Evolutionary conservation across 768 basidiomycete species (phyloP), one percentile per base, ranked within the genome.

Genomic region (Suillus clintonianus): DNA sequence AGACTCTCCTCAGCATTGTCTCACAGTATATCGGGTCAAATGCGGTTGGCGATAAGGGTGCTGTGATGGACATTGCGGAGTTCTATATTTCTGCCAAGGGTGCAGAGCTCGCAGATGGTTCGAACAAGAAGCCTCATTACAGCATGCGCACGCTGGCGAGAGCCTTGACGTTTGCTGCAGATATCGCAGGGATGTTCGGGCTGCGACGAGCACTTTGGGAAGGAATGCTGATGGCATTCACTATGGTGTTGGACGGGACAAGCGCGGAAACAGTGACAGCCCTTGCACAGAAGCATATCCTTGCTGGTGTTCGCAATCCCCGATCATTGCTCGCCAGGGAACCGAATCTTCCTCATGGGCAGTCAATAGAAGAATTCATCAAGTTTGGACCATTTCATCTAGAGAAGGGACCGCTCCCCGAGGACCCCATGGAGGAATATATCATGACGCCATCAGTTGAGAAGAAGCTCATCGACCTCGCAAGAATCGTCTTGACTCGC

Each of bases 161-260:
- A 58, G 94, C 95, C 0, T 80, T 99, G 56, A 92, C 87, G 0
- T 99, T 97, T 75, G 91, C 95, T 1, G 87, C 92, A 1, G 92
- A 97, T 65, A 89, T 90, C 51, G 87, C 91, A 0, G 79, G 84
- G 41, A 76, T 82, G 34, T 98, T 92, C 68, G 89, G 94, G 32
- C 78, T 99, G 10, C 86, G 95, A 42, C 82, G 97, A 45, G 89
- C 93, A 1, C 80, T 99, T 22, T 98, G 94, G 93, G 97, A 99
- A 75, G 97, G 97, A 1, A 97, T 92, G 74, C 72, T 98, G 62
- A 99, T 99, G 97, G 90, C 94, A 0, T 99, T 99, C 75, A 97
- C 95, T 7, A 98, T 97, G 95, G 88, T 91, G 7, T 83, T 99
- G 55, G 94, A 97, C 70, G 78, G 77, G 0, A 77, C 83, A 17